Percentiles rank a stretch among this genome's conserved stretches.
Evolutionary conservation across 1,284 basidiomycete genomes (phyloP).

Genomic region (Heliocybe sulcata): DNA sequence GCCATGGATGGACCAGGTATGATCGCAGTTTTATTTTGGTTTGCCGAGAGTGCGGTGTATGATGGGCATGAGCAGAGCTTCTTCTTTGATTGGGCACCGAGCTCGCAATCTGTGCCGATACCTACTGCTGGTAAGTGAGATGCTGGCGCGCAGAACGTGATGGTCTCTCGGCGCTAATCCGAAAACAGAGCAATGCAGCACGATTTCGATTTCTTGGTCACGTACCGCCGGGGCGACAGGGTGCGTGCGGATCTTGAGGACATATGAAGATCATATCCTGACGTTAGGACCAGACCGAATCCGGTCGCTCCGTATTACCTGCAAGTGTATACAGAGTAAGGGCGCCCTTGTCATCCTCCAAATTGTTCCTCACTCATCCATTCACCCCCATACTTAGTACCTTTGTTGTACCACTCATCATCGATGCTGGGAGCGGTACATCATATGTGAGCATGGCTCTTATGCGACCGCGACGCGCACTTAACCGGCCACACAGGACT

Average conservation of each 20-base stretch:
- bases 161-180: conserved; percentile 3
- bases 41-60: background rate
- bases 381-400: conserved; percentile 21
- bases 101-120: conserved; percentile 33
- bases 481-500: conserved; percentile 31
- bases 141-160: conserved; percentile 1
- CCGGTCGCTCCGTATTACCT: conserved; percentile 51
- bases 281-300: conserved; percentile 32
- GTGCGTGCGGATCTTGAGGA: conserved; percentile 22
- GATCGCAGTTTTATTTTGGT: background rate
- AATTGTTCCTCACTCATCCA: too few relatives aligned
- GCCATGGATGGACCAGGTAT: background rate
- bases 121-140: conserved; percentile 35
- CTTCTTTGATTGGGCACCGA: conserved; percentile 40
- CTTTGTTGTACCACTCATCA: conserved; percentile 43
- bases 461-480: background rate
- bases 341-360: too few relatives aligned
- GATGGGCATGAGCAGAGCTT: conserved; percentile 26
- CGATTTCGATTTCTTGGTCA: conserved; percentile 42
- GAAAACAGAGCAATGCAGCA: conserved; percentile 43
- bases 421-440: conserved; percentile 37
- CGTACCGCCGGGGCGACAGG: conserved; percentile 33
- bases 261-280: conserved; percentile 1
- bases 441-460: conserved; percentile 33
- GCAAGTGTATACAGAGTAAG: conserved; percentile 53